These are phyloP conservation scores for Penicillium sp. DNA, from an alignment of 2,329 filamentous ascomycete genomes.

Conservation along the genomic window DNA sequence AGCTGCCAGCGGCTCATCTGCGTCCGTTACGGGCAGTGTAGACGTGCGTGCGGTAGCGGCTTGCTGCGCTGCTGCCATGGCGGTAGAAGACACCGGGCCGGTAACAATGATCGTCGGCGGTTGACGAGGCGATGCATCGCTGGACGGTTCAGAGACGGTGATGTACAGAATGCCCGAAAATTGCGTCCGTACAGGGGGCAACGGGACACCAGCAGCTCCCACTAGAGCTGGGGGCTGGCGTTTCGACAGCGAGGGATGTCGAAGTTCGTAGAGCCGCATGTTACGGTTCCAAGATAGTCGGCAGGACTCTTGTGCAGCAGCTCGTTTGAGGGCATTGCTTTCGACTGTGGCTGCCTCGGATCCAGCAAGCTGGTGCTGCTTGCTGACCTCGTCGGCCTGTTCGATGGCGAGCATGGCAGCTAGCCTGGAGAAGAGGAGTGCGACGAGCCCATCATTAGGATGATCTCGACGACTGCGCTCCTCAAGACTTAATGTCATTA, in stretches of 20 bases:
- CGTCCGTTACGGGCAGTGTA: conserved; percentile 38
- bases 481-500: conserved; percentile 43
- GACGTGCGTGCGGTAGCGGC: conserved; percentile 37
- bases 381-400: conserved; percentile 40
- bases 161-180: conserved; percentile 40
- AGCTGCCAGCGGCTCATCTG: conserved; percentile 38
- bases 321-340: conserved; percentile 41
- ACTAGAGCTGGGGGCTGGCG: conserved; percentile 28
- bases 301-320: conserved; percentile 46
- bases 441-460: conserved; percentile 43
- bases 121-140: conserved; percentile 21
- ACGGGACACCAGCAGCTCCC: conserved; percentile 34
- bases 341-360: conserved; percentile 42
- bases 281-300: conserved; percentile 43
- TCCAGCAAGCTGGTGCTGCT: conserved; percentile 38
- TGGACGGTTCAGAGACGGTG: conserved; percentile 36
- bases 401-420: conserved; percentile 49
- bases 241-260: conserved; percentile 42
- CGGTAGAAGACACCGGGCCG: conserved; percentile 34
- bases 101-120: conserved; percentile 39
- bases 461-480: conserved; percentile 35
- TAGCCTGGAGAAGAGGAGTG: conserved; percentile 46
- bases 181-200: conserved; percentile 30
- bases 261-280: conserved; percentile 43
- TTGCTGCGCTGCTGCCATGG: conserved; percentile 31